These are phyloP conservation scores for Kwoniella dejecticola DNA, from an alignment of 768 basidiomycete species.

Conservation along the genomic window DNA sequence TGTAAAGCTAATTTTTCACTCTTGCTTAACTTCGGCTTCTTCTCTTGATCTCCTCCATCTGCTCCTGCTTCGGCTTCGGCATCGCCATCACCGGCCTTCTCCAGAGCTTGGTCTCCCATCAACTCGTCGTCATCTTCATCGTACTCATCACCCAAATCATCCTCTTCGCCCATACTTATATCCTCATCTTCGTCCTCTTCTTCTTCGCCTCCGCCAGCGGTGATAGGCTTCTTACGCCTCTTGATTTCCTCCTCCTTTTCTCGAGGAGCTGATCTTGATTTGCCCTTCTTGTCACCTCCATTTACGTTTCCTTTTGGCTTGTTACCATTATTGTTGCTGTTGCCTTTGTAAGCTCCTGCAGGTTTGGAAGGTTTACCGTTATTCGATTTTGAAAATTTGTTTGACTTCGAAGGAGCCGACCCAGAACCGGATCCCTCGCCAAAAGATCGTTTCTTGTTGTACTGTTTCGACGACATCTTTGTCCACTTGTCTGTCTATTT, in stretches of 20 bases:
- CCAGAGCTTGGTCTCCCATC: constrained; percentile 26
- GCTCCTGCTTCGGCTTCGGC: constrained; percentile 33
- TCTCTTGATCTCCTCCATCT: constrained; percentile 21
- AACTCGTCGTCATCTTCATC: constrained; percentile 30
- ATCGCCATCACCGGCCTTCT: constrained; percentile 13
- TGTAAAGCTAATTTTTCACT: constrained; percentile 50
- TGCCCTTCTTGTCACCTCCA: not conserved
- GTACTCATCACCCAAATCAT: constrained; percentile 22
- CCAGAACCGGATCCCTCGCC: not conserved
- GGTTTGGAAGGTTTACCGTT: constrained; percentile 4
- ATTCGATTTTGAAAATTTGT: constrained; percentile 6
- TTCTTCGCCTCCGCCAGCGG: constrained; percentile 35
- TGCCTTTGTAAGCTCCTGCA: not conserved
- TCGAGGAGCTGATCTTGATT: not conserved
- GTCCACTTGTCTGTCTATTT: not conserved
- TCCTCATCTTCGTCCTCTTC: constrained; percentile 34
- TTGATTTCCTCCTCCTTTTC: constrained; percentile 22
- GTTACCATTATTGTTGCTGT: not conserved
- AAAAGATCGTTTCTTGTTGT: constrained; percentile 7
- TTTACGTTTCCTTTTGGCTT: not conserved
- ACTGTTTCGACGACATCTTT: constrained; percentile 9
- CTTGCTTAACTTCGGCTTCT: constrained; percentile 43
- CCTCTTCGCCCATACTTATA: constrained; percentile 24
- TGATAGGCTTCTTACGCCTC: constrained; percentile 40
- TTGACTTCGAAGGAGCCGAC: not conserved